Conservation (phyloP, 2,329 filamentous ascomycete species). For the Colletotrichum sp. region DNA sequence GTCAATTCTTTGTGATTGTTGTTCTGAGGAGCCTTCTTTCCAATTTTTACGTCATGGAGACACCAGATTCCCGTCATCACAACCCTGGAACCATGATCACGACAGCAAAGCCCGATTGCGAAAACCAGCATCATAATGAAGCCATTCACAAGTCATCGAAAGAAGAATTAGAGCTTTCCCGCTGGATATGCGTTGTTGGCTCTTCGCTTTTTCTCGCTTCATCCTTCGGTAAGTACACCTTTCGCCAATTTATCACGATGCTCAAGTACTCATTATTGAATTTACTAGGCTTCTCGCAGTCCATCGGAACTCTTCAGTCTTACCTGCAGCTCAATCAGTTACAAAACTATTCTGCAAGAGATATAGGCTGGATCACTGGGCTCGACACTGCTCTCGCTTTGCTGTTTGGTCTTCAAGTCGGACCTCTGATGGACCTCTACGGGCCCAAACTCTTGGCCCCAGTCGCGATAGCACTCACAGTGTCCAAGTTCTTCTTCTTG, state of each 20-base stretch:
- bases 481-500: conserved; percentile 47
- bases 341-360: conserved; percentile 38
- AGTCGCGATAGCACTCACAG: conserved; percentile 37
- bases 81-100: background rate
- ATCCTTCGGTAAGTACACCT: background rate
- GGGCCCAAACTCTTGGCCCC: conserved; percentile 44
- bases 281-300: conserved; percentile 47
- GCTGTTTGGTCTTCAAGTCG: conserved; percentile 49
- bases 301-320: conserved; percentile 50
- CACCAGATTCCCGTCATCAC: too few relatives aligned
- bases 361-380: conserved; percentile 55
- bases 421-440: conserved; percentile 52
- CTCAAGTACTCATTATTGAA: background rate
- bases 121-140: background rate
- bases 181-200: background rate
- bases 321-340: conserved; percentile 50
- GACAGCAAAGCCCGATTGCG: background rate
- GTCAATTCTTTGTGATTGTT: background rate
- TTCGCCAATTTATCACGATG: background rate
- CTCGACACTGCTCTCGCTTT: conserved; percentile 48
- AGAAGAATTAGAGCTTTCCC: background rate
- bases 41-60: background rate
- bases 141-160: background rate
- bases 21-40: background rate
- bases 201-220: background rate